These are phyloP conservation scores for Fusarium tuaranense DNA, from an alignment of 2,329 filamentous ascomycete species.

Conservation along the genomic window DNA sequence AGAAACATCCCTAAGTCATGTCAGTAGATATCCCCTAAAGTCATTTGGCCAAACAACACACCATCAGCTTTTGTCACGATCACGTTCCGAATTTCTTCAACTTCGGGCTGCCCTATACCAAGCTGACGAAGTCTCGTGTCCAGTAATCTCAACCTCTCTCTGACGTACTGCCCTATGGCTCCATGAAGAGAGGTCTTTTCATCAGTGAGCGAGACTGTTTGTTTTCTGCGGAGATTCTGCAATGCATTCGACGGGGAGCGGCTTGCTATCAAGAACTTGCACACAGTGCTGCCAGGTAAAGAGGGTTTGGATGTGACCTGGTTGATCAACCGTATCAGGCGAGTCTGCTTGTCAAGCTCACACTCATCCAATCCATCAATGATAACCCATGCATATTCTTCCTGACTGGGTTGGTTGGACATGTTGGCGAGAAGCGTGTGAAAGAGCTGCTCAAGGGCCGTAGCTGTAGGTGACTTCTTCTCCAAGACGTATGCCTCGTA, in stretches of 20 bases:
- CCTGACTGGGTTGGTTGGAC: neutral
- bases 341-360: constrained; percentile 1
- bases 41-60: neutral
- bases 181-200: constrained; percentile 7
- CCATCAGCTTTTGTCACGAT: constrained; percentile 25
- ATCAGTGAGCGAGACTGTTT: constrained; percentile 6
- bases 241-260: neutral
- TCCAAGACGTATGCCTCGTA: constrained; percentile 18
- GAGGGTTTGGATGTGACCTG: neutral
- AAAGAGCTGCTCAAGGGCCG: constrained; percentile 7
- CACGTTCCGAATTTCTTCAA: neutral
- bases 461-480: constrained; percentile 7
- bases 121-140: constrained; percentile 1
- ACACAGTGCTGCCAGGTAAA: neutral
- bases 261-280: constrained; percentile 25
- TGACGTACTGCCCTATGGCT: constrained; percentile 15
- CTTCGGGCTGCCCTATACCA: neutral
- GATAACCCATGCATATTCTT: constrained; percentile 12
- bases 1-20: constrained; percentile 29
- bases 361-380: constrained; percentile 34
- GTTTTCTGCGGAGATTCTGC: neutral
- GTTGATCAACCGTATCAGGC: constrained; percentile 16
- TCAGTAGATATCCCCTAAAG: neutral
- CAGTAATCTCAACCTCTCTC: constrained; percentile 8
- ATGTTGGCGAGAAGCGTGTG: constrained; percentile 8